phyloP scores from a whole-genome alignment of 2,329 filamentous ascomycete species.

The Alternaria consortialis region DNA sequence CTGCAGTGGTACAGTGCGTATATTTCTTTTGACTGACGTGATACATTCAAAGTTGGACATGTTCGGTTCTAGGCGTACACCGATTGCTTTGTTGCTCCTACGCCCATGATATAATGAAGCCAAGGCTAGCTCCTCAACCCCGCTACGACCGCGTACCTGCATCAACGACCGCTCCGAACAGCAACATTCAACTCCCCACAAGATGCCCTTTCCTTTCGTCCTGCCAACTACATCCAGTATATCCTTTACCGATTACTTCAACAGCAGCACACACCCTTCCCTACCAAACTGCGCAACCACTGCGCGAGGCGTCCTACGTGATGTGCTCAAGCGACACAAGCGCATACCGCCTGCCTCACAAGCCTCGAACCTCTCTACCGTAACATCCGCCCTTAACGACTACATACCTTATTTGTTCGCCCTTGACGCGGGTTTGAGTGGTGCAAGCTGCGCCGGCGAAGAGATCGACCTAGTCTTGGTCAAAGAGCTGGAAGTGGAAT shows the following conservation, averaged over 20 bases:
- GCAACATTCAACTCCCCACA: conserved; percentile 22
- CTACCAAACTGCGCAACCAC: conserved; percentile 84
- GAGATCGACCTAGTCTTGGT: conserved; percentile 73
- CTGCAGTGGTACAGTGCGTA: conserved; percentile 13
- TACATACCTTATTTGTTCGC: conserved; percentile 88
- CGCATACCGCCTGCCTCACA: conserved; percentile 78
- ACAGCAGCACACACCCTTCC: conserved; percentile 85
- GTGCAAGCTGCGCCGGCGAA: conserved; percentile 64
- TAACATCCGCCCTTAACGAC: conserved; percentile 73
- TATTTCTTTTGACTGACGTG: conserved; percentile 7
- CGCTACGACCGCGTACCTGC: conserved; percentile 39
- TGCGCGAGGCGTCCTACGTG: conserved; percentile 81
- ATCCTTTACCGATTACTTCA: conserved; percentile 79
- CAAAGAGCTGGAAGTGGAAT: conserved; percentile 74
- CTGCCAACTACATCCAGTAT: conserved; percentile 91
- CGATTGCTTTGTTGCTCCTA: background rate
- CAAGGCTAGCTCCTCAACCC: conserved; percentile 32
- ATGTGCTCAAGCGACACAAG: conserved; percentile 89
- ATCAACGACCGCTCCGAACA: conserved; percentile 26
- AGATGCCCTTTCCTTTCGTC: conserved; percentile 88
- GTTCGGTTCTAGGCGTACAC: background rate
- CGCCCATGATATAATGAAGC: conserved; percentile 24
- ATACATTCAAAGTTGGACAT: background rate
- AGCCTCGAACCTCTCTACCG: conserved; percentile 71
- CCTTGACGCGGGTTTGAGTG: conserved; percentile 75